Conservation (phyloP, 257 asterid genomes). For the Scutellaria galericulata region DNA sequence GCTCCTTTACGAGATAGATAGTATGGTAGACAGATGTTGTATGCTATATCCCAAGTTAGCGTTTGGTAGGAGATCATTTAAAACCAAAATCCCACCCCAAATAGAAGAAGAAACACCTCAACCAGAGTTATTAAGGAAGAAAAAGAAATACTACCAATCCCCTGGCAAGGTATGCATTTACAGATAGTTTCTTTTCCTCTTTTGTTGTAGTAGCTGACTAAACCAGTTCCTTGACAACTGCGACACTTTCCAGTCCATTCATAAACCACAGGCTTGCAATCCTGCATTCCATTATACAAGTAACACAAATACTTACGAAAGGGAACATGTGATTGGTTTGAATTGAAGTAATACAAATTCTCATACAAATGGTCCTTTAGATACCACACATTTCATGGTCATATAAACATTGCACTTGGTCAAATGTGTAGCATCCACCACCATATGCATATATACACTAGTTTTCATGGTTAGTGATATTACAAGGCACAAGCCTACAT, state of each 20-base stretch:
- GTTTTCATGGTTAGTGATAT: neutral
- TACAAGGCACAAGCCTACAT: neutral
- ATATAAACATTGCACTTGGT: neutral
- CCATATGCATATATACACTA: neutral
- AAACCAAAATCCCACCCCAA: conserved; percentile 3
- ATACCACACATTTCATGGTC: neutral
- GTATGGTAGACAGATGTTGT: too few species aligned
- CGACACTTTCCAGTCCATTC: conserved; percentile 98
- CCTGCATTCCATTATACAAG: conserved; percentile 47
- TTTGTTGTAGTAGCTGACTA: conserved; percentile 79
- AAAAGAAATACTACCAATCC: conserved; percentile 61
- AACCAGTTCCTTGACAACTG: conserved; percentile 95
- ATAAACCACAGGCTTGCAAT: conserved; percentile 83
- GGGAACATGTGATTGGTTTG: neutral
- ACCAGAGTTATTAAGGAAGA: neutral
- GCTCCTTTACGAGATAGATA: too few species aligned
- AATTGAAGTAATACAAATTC: neutral
- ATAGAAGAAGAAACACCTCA: conserved; percentile 13
- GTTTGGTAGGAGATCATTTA: neutral
- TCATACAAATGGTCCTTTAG: neutral
- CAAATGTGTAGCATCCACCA: neutral
- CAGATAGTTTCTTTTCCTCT: conserved; percentile 86
- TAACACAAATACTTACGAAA: conserved; percentile 2
- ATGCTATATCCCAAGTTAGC: conserved; percentile 10
- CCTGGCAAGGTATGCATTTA: conserved; percentile 94